Evolutionary conservation across 148 eudicot species (phyloP), one percentile per base, ranked within the genome.

Genomic region (Silene uniflora): DNA sequence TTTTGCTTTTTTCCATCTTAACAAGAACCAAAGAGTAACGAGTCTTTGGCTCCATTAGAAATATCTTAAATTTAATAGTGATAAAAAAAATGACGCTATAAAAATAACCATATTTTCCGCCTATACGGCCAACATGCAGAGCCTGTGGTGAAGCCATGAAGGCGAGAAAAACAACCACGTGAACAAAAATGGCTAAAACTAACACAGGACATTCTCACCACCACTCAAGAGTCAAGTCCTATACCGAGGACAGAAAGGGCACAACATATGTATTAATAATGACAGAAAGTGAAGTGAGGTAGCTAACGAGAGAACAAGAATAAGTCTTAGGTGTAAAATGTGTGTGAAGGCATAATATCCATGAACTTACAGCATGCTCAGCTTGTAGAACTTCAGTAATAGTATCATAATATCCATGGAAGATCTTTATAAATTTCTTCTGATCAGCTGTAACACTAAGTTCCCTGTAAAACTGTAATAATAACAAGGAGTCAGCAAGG

Each of bases 361-460:
- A 73, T 13, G 76, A 73, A 79, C 96, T 82, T 95, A 95, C 99
- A 74, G 86, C 81, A 75, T 95, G 97, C 79, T 95, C 99, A 63
- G 94, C 84, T 58, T 81, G 96, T 72, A 95, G 90, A 76, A 86
- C 85, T 83, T 91, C 97, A 46, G 83, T 79, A 42, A 85, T 89
- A 79, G 99, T 91, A 82, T 95, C 96, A 87, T 92, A 89, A 82
- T 86, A 95, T 35, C 82, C 77, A 83, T 86, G 85, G 73, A 90
- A 83, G 49, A 91, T 87, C 83, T 84, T 87, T 80, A 95, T 85
- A 61, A 78, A 70, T 82, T 91, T 95, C 83, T 89, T 95, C 83
- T 95, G 97, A 73, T 95, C 99, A 42, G 77, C 88, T 56, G 97
- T 84, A 47, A 92, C 75, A 77, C 82, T 87, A 18, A 95, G 97